Evolutionary conservation across 371 early-diverging fungal species (phyloP).

Genomic region (Haplosporangium sp.): DNA sequence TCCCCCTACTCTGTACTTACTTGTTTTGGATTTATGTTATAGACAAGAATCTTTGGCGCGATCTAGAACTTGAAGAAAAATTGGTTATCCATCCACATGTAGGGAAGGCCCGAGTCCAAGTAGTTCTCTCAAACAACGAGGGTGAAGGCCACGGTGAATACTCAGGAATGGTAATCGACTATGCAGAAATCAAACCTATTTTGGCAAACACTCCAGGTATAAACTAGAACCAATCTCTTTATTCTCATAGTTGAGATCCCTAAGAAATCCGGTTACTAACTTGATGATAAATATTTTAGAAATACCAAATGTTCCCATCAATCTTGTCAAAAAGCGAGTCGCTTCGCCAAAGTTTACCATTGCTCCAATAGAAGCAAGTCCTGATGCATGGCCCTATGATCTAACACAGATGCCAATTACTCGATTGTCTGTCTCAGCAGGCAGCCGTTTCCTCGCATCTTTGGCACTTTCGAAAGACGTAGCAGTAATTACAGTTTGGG

Average conservation of each 20-base stretch:
- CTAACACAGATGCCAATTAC: constrained; percentile 19
- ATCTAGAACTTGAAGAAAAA: constrained; percentile 42
- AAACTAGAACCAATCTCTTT: background rate
- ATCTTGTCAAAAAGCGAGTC: background rate
- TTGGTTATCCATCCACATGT: constrained; percentile 36
- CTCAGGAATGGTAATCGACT: constrained; percentile 29
- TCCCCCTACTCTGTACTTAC: background rate
- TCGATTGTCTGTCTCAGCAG: constrained; percentile 17
- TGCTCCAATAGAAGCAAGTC: constrained; percentile 11
- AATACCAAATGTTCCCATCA: background rate
- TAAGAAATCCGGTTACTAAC: too few species aligned
- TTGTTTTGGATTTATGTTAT: background rate
- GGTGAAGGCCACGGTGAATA: constrained; percentile 16
- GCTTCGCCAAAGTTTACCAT: constrained; percentile 12
- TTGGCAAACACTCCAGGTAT: constrained; percentile 10
- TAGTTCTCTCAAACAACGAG: constrained; percentile 24
- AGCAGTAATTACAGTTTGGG: constrained; percentile 32
- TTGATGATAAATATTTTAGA: background rate
- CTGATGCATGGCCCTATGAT: background rate
- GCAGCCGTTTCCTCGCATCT: constrained; percentile 27
- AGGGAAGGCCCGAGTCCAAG: constrained; percentile 16
- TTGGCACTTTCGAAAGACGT: constrained; percentile 20
- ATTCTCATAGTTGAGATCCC: too few species aligned
- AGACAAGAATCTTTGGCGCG: constrained; percentile 37
- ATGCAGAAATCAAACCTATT: constrained; percentile 31